Base-by-base conservation (phyloP, 352 stramenopile species). In the Peronospora farinosa region DNA sequence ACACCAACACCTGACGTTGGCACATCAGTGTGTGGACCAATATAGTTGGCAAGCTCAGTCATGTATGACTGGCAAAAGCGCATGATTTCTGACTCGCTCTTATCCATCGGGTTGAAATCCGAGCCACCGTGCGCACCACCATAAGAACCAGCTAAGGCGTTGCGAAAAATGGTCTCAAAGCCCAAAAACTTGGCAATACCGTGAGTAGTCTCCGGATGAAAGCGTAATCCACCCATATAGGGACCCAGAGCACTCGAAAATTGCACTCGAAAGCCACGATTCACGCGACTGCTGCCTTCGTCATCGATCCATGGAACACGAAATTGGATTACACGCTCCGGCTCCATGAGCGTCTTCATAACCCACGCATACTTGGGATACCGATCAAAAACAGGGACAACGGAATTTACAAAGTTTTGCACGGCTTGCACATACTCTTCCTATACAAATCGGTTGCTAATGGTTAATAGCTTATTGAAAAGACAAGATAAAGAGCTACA, bases 61-160 rank as follows among this genome's bases (percentile, higher is more conserved):
- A 98, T 98, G 73, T 97, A 99, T 36, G 77, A 95, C 74, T 98
- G 95, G 60, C 95, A 98, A 68, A 99, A 99, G 40, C 95, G 82
- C 78, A 98, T 96, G 57, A 98, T 94, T 63, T 99, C 96, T 19
- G 87, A 81, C 67, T 99, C 95, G 45, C 77, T 96, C 73, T 98
- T 98, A 71, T 98, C 90, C 51, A 96, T 76, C 7, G 96, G 95
- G 69, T 98, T 97, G 57, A 99, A 98, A 65, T 99, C 96, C 28
- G 89, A 95, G 44, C 92, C 93, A 53, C 92, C 91, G 62, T 96
- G 90, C 10, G 82, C 82, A 13, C 67, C 76, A 21, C 79, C 82
- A 40, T 86, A 91, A 9, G 78, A 65, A 23, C 79, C 82, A 4
- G 82, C 80, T 17, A 99, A 67, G 2, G 92, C 93, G 58, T 99